Evolutionary conservation across 208 protist genomes (phyloP).

Genomic region (Angomonas ambiguus): DNA sequence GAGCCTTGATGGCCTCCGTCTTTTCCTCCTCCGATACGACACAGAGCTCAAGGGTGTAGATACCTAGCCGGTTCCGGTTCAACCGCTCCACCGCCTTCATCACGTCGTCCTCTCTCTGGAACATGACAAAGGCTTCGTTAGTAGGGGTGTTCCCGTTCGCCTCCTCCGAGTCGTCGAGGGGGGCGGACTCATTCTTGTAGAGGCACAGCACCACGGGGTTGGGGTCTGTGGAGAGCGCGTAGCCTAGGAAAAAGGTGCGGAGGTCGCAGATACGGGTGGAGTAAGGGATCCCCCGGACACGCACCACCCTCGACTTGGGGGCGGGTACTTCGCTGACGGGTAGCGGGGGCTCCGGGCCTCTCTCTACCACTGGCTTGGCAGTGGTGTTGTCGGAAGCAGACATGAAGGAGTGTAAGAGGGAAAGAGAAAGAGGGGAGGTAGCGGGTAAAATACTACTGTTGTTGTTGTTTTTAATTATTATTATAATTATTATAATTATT

Average conservation of each 20-base stretch:
- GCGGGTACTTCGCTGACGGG: slow-evolving; percentile 11
- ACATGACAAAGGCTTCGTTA: slow-evolving; percentile 30
- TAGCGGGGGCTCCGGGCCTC: slow-evolving; percentile 2
- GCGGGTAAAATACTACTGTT: too few relatives aligned
- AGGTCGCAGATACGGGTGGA: slow-evolving; percentile 28
- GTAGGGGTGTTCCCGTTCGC: not conserved
- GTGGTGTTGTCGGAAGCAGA: not conserved
- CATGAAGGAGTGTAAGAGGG: too few relatives aligned
- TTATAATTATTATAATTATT: slow-evolving; percentile 5
- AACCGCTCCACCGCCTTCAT: slow-evolving; percentile 23
- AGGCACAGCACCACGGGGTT: not conserved
- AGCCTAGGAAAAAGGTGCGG: slow-evolving; percentile 32
- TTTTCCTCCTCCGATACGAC: slow-evolving; percentile 24
- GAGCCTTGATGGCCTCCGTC: slow-evolving; percentile 11
- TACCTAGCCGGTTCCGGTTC: slow-evolving; percentile 37
- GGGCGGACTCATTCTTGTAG: not conserved
- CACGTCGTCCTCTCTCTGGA: slow-evolving; percentile 25
- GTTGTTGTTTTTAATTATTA: too few relatives aligned
- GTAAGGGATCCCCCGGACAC: slow-evolving; percentile 39
- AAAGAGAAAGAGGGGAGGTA: too few relatives aligned
- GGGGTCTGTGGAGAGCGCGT: slow-evolving; percentile 15
- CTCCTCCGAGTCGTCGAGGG: not conserved
- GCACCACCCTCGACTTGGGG: slow-evolving; percentile 17
- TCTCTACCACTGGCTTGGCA: not conserved
- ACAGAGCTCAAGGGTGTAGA: slow-evolving; percentile 36